Base-by-base conservation (phyloP, 2,329 filamentous ascomycete species). In the Trichothecium roseum region DNA sequence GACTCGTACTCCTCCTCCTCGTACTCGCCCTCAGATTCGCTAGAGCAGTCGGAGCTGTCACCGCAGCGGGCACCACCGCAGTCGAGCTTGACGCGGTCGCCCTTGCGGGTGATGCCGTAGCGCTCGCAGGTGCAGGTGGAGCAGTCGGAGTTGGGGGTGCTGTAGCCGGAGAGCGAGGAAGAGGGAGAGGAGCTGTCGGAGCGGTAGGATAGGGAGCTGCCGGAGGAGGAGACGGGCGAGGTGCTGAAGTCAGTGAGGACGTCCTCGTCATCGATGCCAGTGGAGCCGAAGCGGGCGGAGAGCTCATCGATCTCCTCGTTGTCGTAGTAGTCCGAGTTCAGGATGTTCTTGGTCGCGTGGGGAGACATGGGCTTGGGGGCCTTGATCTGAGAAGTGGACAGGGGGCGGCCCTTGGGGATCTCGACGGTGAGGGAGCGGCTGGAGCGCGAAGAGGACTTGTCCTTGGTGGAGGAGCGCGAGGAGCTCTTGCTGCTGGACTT, bases 31-130 rank as follows among this genome's bases (percentile, higher is more conserved):
- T 74, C 73, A 50, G 78, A 74, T 43, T 81, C 78, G 50, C 53
- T 65, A 36, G 67, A 73, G 43, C 69, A 74, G 41, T 82, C 77
- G 51, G 84, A 80, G 45, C 73, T 74, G 64, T 84, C 91, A 53
- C 85, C 84, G 64, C 89, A 95, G 57, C 85, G 81, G 42, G 78
- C 69, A 48, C 89, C 89, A 49, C 87, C 87, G 55, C 89, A 96
- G 74, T 95, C 88, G 59, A 95, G 78, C 74, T 89, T 91, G 73
- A 96, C 83, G 53, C 88, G 81, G 61, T 93, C 83, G 55, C 88
- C 87, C 60, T 81, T 80, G 64, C 87, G 84, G 45, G 88, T 95
- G 69, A 96, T 94, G 50, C 88, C 89, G 68, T 91, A 95, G 66
- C 88, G 84, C 62, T 95, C 86, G 66, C 89, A 96, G 45, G 81